A percentile compares a stretch with the other conserved stretches of the same genome.
Evolutionary conservation across 225 moss, liverwort and hornwort species (phyloP).

Genomic region (Pseudisothecium myosuroides): DNA sequence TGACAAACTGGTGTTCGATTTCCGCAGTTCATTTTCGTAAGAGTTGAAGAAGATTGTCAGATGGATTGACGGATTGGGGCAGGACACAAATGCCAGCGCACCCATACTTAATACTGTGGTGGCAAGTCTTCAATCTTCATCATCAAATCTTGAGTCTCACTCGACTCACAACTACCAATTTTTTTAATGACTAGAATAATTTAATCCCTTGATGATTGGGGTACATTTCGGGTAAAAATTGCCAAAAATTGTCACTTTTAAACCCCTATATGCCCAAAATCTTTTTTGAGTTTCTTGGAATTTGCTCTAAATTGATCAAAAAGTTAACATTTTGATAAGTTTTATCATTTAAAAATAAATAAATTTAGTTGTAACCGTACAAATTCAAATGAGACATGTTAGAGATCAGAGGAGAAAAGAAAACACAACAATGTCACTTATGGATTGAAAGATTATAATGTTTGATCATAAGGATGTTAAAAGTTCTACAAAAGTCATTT

Average conservation of each 20-base stretch:
- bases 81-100: not conserved
- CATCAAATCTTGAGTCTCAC: not conserved
- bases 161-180: not conserved
- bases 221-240: not conserved
- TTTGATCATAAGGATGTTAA: too few relatives aligned
- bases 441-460: too few relatives aligned
- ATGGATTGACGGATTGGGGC: too few relatives aligned
- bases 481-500: too few relatives aligned
- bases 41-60: not conserved
- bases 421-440: too few relatives aligned
- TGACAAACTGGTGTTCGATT: not conserved
- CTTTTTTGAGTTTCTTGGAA: not conserved
- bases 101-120: not conserved
- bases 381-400: too few relatives aligned
- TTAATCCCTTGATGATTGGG: not conserved
- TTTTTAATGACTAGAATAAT: not conserved
- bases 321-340: not conserved
- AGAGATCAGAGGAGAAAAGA: too few relatives aligned
- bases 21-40: not conserved
- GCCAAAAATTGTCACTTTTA: not conserved
- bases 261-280: not conserved
- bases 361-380: fast-evolving
- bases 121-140: too few relatives aligned
- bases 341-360: not conserved
- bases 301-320: not conserved